Evolutionary conservation across 305 asterid genomes (phyloP), one percentile per base, ranked within the genome.

Genomic region (Fraxinus nigra): DNA sequence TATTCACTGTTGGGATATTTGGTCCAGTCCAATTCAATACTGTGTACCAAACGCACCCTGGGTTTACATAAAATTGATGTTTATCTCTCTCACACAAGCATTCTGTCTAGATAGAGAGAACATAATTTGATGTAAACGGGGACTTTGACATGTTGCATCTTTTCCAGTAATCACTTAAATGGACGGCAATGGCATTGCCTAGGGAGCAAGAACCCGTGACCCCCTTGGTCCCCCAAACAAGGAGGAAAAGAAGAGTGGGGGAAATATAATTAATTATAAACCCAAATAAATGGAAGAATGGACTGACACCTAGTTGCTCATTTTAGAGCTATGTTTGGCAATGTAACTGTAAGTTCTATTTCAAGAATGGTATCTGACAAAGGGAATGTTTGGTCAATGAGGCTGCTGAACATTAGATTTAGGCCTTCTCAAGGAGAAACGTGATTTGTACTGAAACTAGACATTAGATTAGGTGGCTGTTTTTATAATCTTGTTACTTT

Each of bases 1-100:
- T 67, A 33, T 28, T 8, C 43, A 51, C 13, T 72, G 30, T 40
- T 48, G 61, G 79, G 40, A 48, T 80, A 74, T 72, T 80, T 73
- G 59, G 74, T 61, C 5, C 1, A 22, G 14, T 61, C 33, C 33
- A 61, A 10, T 61, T 61, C 67, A 2, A 18, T 56, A 18, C 24
- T 20, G 4, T 61, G 72, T 22, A 61, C n/a, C 33, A 22, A 61
- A 61, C 33, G 4, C 5, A 24, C 7, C 33, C 6, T 61, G 16
- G 5, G 6, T 24, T 22, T 22, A 20, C 5, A 24, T 61, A 22
- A 20, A 20, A 61, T 16, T 4, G 33, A 20, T 22, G 14, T 61
- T 13, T 61, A 61, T 61, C 33, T 61, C 13, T 22, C 32, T 51
- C 28, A 56, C 67, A 56, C 26, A 16, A 20, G 67, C 24, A 61